A percentile compares a stretch with the other conserved stretches of the same genome.
Conservation (phyloP, 768 basidiomycete species). For the Xerocomus brunneocitrinus region DNA sequence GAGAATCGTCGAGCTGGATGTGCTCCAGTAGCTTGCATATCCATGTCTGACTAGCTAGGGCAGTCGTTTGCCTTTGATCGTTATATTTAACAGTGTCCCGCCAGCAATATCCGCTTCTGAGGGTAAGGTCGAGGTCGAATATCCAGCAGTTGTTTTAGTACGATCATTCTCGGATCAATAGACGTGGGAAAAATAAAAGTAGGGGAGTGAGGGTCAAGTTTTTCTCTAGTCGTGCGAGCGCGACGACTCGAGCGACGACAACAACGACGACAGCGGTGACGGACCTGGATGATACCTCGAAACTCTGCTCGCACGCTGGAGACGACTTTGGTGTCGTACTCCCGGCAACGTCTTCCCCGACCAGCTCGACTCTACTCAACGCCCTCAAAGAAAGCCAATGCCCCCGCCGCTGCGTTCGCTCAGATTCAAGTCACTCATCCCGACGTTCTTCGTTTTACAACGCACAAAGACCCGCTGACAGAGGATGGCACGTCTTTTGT, state of each 20-base stretch:
- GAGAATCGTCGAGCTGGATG: too few relatives aligned
- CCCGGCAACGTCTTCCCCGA: constrained; percentile 63
- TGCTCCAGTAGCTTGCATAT: too few relatives aligned
- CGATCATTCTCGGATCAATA: not conserved
- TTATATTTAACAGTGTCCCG: too few relatives aligned
- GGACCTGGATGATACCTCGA: constrained; percentile 28
- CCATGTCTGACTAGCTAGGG: too few relatives aligned
- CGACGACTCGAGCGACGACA: constrained; percentile 9
- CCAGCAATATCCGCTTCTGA: too few relatives aligned
- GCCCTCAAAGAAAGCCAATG: constrained; percentile 51
- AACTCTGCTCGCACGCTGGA: constrained; percentile 23
- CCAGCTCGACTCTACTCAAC: constrained; percentile 69
- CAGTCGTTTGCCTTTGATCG: too few relatives aligned
- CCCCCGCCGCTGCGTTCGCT: constrained; percentile 45
- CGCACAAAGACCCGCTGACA: constrained; percentile 21
- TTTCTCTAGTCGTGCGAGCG: constrained; percentile 10
- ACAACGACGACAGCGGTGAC: constrained; percentile 3
- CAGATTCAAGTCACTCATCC: constrained; percentile 33
- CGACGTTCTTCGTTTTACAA: constrained; percentile 37
- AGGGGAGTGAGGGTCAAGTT: not conserved
- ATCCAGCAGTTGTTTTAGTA: too few relatives aligned
- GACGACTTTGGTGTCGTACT: constrained; percentile 51
- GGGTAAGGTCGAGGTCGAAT: too few relatives aligned
- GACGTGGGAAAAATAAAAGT: not conserved
- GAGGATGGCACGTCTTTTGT: constrained; percentile 11